phyloP scores from a whole-genome alignment of 495 filamentous ascomycete genomes.

The Bryoglossum gracile region DNA sequence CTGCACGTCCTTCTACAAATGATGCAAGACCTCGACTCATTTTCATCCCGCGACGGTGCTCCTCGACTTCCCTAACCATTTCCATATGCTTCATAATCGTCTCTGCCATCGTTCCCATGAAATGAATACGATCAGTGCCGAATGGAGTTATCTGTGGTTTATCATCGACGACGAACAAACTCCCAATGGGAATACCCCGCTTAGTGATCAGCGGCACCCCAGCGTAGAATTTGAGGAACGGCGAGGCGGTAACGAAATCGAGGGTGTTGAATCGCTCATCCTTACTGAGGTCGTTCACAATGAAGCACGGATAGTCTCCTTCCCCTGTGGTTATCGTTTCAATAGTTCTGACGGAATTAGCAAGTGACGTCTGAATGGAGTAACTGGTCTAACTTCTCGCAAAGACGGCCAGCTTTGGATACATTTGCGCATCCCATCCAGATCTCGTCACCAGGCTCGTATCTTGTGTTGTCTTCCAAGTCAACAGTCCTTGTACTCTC shows the following conservation, averaged over 20 bases:
- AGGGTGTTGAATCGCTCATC: constrained; percentile 43
- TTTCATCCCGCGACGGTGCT: constrained; percentile 49
- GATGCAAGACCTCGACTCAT: constrained; percentile 55
- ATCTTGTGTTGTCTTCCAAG: constrained; percentile 27
- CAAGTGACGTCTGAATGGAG: background rate
- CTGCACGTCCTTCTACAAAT: constrained; percentile 49
- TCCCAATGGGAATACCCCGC: constrained; percentile 63
- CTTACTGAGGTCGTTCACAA: constrained; percentile 35
- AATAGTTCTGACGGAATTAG: constrained; percentile 17
- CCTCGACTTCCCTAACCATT: constrained; percentile 46
- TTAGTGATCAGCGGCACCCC: constrained; percentile 61
- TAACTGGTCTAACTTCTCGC: constrained; percentile 26
- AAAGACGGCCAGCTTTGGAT: constrained; percentile 39
- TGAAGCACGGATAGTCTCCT: constrained; percentile 17
- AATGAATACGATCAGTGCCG: constrained; percentile 30
- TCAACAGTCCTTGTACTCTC: constrained; percentile 41
- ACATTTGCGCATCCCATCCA: constrained; percentile 39
- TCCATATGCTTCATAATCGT: constrained; percentile 60
- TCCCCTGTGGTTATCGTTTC: constrained; percentile 1
- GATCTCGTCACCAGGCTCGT: constrained; percentile 32
- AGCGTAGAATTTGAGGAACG: constrained; percentile 51
- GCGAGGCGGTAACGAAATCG: constrained; percentile 35
- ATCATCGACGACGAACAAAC: constrained; percentile 59
- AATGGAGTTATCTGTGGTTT: constrained; percentile 37
- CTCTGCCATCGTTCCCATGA: constrained; percentile 41